Evolutionary conservation across 129 eudicot genomes (phyloP), one percentile per base, ranked within the genome.

Genomic region (Lactuca saligna): DNA sequence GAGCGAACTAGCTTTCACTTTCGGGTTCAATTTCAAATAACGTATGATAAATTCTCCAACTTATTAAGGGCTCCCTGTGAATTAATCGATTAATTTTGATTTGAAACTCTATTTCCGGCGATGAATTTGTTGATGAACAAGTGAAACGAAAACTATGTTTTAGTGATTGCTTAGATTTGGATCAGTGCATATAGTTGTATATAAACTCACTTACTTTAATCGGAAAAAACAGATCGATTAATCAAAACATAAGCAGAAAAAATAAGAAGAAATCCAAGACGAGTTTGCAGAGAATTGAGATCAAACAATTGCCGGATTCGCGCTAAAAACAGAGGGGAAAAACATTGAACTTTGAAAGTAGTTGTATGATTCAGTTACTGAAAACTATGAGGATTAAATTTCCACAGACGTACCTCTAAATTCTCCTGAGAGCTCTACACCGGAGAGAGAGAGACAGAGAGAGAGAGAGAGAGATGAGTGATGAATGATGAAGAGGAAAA

Each of bases 201-300:
- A n/a, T 15, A 53, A 53, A 14, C 2, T 53, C 57, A 17, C 51
- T 53, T 31, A 11, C 51, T 61, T 35, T n/a, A 9, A 61, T 37
- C 32, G 7, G 0, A 35, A 9, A 7, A 57, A 57, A 57, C 10
- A 17, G 17, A 53, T 8, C 17, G 2, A 53, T 53, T 25, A 53
- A 53, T 53, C 8, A 37, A 61, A 14, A 61, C 8, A 17, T 61
- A 38, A 10, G 3, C 31, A 61, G 66, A 61, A 4, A 3, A 25
- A 25, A 25, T 20, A 61, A 41, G 10, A 8, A 17, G 17, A 14
- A 10, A 37, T 14, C 3, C n/a, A 2, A 4, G 51, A 12, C 4
- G n/a, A 34, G 16, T 9, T 61, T 35, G 20, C 15, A 38, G 66
- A 38, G 42, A 61, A 61, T 33, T 16, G 66, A 61, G 42, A 61